Base-by-base conservation (phyloP, 2,329 filamentous ascomycete genomes). In the Epichloe coenophiala region DNA sequence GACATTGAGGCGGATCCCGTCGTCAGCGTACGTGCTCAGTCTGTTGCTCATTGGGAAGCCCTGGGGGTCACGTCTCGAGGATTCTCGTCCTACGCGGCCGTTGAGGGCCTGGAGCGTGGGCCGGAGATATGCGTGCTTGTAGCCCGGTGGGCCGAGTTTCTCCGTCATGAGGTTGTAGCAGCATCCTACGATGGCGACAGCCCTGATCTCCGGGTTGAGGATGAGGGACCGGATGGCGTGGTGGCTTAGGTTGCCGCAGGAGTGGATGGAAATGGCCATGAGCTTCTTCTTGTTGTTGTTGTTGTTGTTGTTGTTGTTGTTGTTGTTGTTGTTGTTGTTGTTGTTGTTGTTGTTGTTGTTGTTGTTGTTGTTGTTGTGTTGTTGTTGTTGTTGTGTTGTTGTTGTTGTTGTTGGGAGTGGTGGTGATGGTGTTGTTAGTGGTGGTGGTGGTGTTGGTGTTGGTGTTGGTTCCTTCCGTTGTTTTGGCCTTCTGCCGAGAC, bases 131-230 rank as follows among this genome's bases (percentile, higher is more conserved):
- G 88, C 84, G 19, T 88, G 76, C 65, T 96, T 95, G 72, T 87
- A 91, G 0, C 88, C 89, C 17, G 88, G 85, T 2, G 89, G 87
- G 0, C 88, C 87, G 12, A 96, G 78, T 51, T 87, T 82, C 68
- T 97, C 93, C 0, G 91, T 96, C 58, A 97, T 72, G 5, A 97
- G 80, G 60, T 98, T 98, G 74, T 98, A 97, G 74, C 93, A 98
- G 72, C 93, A 98, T 45, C 93, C 93, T 53, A 98, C 88, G 63
- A 98, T 90, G 52, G 91, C 91, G 21, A 97, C 84, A n/a, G 89
- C 88, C 35, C 81, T 80, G 50, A 97, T 90, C 4, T 82, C 78
- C 0, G 86, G 84, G 62, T 96, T 97, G 51, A 94, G 70, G 2
- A 90, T 69, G 19, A 98, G 77, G 1, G 91, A 94, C 13, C 88